Evolutionary conservation across 352 stramenopile genomes (phyloP).

Genomic region (Elongisporangium prolatum): DNA sequence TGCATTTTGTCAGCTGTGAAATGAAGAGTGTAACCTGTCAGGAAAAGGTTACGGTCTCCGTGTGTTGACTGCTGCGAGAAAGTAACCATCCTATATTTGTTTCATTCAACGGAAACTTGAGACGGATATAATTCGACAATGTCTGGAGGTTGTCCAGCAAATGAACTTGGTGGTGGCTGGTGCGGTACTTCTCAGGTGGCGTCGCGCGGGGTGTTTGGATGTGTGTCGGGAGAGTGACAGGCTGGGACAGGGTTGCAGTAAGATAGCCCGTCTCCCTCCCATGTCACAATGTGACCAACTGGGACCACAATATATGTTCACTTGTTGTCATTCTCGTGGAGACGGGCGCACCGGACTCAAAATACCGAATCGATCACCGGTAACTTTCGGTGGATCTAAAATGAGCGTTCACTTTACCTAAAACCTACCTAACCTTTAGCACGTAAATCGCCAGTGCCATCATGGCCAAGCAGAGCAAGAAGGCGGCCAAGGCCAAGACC

Average conservation of each 20-base stretch:
- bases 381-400: not conserved
- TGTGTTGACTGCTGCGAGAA: no score
- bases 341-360: not conserved
- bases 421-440: not conserved
- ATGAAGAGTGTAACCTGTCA: not conserved
- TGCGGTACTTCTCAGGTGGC: not conserved
- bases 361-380: not conserved
- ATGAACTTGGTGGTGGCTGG: not conserved
- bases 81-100: no score
- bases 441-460: not conserved
- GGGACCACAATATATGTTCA: not conserved
- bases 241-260: not conserved
- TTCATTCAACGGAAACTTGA: not conserved
- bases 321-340: not conserved
- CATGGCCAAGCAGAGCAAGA: conserved; percentile 14
- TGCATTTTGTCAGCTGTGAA: not conserved
- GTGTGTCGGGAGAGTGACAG: not conserved
- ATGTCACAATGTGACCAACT: not conserved
- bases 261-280: not conserved
- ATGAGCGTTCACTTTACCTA: not conserved
- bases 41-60: not conserved
- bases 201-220: not conserved
- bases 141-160: no score
- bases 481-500: conserved; percentile 6
- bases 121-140: no score